phyloP scores from a whole-genome alignment of 495 filamentous ascomycete genomes.

The Neohortaea acidophila region DNA sequence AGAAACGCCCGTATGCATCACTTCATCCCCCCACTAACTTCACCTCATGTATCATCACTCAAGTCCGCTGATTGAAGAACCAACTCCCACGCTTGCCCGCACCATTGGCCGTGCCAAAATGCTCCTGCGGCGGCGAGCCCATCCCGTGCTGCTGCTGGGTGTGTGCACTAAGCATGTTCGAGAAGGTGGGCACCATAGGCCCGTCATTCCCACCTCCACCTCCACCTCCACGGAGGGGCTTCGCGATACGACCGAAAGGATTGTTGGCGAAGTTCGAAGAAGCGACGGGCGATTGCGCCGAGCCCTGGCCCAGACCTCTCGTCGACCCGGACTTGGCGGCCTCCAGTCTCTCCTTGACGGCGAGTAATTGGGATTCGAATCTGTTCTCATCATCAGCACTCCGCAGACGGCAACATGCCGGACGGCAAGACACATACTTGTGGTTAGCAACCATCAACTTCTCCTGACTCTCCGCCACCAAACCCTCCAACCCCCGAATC shows the following conservation, averaged over 20 bases:
- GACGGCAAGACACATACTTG: conserved; percentile 43
- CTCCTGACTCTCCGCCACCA: conserved; percentile 94
- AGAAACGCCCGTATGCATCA: background rate
- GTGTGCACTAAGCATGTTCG: conserved; percentile 23
- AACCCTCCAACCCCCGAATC: conserved; percentile 75
- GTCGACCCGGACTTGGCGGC: conserved; percentile 83
- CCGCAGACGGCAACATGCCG: background rate
- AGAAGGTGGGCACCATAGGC: conserved; percentile 17
- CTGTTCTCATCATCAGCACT: too few species aligned
- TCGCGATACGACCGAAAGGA: conserved; percentile 55
- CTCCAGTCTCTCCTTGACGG: conserved; percentile 93
- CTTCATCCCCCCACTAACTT: background rate
- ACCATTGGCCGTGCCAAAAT: background rate
- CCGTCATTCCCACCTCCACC: conserved; percentile 23
- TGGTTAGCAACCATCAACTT: conserved; percentile 92
- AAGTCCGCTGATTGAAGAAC: conserved; percentile 30
- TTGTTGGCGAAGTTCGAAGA: conserved; percentile 7
- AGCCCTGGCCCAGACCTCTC: conserved; percentile 57
- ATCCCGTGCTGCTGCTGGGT: conserved; percentile 13
- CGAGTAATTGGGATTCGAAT: conserved; percentile 91
- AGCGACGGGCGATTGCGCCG: conserved; percentile 35
- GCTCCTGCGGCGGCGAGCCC: too few species aligned
- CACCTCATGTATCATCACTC: background rate
- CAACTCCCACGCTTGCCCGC: conserved; percentile 26
- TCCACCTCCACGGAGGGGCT: conserved; percentile 88